Base-by-base conservation (phyloP, 768 basidiomycete genomes). In the Sistotremastrum niveocremeum region DNA sequence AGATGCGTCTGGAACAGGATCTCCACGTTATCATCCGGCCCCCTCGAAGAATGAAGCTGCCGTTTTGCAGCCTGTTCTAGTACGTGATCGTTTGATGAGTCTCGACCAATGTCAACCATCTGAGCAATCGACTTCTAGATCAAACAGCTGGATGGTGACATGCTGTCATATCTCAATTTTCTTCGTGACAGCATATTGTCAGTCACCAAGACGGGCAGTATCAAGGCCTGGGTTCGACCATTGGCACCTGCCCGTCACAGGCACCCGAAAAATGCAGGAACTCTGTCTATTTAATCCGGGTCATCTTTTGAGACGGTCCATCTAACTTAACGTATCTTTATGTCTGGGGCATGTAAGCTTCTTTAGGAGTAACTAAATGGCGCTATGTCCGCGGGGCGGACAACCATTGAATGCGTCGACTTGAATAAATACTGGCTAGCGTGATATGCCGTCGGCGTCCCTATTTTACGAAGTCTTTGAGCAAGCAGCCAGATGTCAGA, bases 1-100 rank as follows among this genome's bases (percentile, higher is more conserved):
- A 56, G 61, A 45, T 34, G 54, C 60, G 7, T 76, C 75, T 34
- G 66, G 57, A 36, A 59, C 54, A 12, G 62, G 66, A 3, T 66
- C 69, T 8, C 62, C 70, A 31, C 70, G 78, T 8, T 93, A 81
- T 54, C 94, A 97, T 54, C 77, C 86, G 29, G 86, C 94, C 3
- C 93, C 91, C 3, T 85, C 88, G 2, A 71, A 90, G 28, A 90
- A 84, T 51, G 93, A 95, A 53, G 80, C 94, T 7, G 82, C 90
- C 4, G 74, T 85, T 30, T 78, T 95, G 2, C 91, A 94, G 56
- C 90, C 93, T 28, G 88, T 94, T 36, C 63, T 94, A 51, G 88
- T 90, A 55, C 54, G 74, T 41, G 1, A 31, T 34, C 41, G n/a
- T 40, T 34, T 35, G 53, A 29, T 50, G 40, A 34, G 35, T 11